Conservation (phyloP, 768 basidiomycete genomes). For the Auricularia auricula-judae region DNA sequence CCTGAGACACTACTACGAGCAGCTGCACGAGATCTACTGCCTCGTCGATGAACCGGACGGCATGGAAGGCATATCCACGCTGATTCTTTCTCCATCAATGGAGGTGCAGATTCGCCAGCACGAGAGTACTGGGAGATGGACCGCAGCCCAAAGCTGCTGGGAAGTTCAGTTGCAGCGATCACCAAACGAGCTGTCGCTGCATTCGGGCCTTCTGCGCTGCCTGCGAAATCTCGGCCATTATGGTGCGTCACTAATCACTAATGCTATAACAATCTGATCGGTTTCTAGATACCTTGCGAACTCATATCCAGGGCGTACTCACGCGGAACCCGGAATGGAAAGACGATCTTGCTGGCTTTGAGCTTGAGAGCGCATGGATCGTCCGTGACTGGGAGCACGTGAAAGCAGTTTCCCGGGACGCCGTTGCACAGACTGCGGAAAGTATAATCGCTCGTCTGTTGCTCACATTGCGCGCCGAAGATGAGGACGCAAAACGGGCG, state of each 20-base stretch:
- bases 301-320: conserved; percentile 86
- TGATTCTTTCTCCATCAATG: conserved; percentile 78
- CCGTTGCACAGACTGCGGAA: conserved; percentile 43
- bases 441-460: conserved; percentile 71
- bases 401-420: conserved; percentile 38
- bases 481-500: conserved; percentile 32
- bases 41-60: conserved; percentile 96
- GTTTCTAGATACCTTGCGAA: conserved; percentile 76
- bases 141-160: conserved; percentile 98
- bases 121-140: conserved; percentile 95
- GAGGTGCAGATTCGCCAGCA: conserved; percentile 97
- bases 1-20: conserved; percentile 70
- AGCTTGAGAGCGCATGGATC: conserved; percentile 93
- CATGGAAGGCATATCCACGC: conserved; percentile 92
- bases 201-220: conserved; percentile 83
- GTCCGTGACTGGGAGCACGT: conserved; percentile 89
- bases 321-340: conserved; percentile 82
- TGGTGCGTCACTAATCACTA: conserved; percentile 41
- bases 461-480: conserved; percentile 58
- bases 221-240: conserved; percentile 93
- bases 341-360: conserved; percentile 62
- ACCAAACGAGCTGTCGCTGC: conserved; percentile 80
- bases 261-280: not conserved
- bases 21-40: conserved; percentile 91
- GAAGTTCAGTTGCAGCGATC: conserved; percentile 86